A percentile compares a stretch with the other conserved stretches of the same genome.
These are phyloP conservation scores for Centaurea solstitialis DNA, from an alignment of 129 eudicot species.

Conservation along the genomic window DNA sequence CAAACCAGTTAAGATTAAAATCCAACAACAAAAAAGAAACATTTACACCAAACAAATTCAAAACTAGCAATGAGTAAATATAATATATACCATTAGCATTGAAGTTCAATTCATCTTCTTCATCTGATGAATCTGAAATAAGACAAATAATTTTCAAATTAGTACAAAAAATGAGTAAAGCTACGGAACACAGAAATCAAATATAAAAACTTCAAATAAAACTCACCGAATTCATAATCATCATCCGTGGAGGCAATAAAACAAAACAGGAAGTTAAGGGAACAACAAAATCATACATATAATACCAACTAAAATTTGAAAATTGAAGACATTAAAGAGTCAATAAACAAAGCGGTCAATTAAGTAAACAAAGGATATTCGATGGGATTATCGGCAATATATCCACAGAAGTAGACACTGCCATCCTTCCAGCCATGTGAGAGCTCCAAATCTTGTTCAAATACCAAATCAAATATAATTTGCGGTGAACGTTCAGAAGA, in stretches of 20 bases:
- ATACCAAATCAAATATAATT: conserved; percentile 65
- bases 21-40: not conserved
- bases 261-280: conserved; percentile 27
- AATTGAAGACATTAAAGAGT: not conserved
- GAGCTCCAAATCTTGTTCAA: conserved; percentile 72
- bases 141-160: not conserved
- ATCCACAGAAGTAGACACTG: conserved; percentile 73
- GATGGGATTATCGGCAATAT: conserved; percentile 39
- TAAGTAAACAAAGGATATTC: conserved; percentile 29
- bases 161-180: not conserved
- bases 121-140: conserved; percentile 23
- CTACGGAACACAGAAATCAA: not conserved
- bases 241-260: conserved; percentile 20
- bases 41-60: not conserved
- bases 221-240: conserved; percentile 29
- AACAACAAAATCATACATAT: not conserved
- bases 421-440: conserved; percentile 86
- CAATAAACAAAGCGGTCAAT: not conserved
- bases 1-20: not conserved
- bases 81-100: conserved; percentile 24
- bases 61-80: too few species aligned
- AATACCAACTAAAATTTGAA: not conserved
- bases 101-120: conserved; percentile 32
- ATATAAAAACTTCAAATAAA: not conserved
- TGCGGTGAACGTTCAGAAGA: conserved; percentile 61